Evolutionary conservation across 148 eudicot genomes (phyloP), one percentile per base, ranked within the genome.

Genomic region (Fagopyrum homotropicum): DNA sequence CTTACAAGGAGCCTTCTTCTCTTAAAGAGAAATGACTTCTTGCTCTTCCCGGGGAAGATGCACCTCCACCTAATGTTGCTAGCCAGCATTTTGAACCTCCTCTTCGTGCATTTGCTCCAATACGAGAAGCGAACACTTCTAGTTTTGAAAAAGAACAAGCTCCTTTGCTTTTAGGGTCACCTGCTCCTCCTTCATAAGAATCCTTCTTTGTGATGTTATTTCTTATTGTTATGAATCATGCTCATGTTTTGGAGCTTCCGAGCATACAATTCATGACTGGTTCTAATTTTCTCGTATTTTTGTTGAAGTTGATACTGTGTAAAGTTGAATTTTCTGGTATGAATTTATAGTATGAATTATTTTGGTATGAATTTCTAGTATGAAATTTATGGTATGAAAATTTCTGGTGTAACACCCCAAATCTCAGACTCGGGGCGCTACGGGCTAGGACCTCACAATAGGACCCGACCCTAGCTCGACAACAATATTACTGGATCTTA

Each of bases 21-120:
- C 90, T 94, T 49, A 79, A 81, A 74, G 90, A 88, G 77, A 89
- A 82, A 75, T 97, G 93, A 30, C 92, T 94, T 60, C 83, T 94
- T 54, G 81, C 79, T 75, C 84, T 94, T 71, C 91, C 95, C 0
- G 98, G 91, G 5, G 98, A 94, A 50, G 97, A 91, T 72, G 84
- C 74, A 9, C 90, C 79, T 35, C 89, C 97, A 14, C 93, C 97
- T 0, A 97, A 94, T 83, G 97, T 94, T 49, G 97, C 97, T 5
- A 80, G 93, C 76, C 76, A 82, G 71, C 87, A 86, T 75, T 94
- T 91, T 74, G 88, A 89, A 76, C 93, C 96, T 22, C 93, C 96
- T 73, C 87, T 92, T 48, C 78, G 98, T 55, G 98, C 92, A 6
- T 92, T 85, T 88, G 89, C 98, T 66, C 89, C 96, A 1, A 81